Evolutionary conservation across 768 basidiomycete genomes (phyloP).

Genomic region (Suillus lakei): DNA sequence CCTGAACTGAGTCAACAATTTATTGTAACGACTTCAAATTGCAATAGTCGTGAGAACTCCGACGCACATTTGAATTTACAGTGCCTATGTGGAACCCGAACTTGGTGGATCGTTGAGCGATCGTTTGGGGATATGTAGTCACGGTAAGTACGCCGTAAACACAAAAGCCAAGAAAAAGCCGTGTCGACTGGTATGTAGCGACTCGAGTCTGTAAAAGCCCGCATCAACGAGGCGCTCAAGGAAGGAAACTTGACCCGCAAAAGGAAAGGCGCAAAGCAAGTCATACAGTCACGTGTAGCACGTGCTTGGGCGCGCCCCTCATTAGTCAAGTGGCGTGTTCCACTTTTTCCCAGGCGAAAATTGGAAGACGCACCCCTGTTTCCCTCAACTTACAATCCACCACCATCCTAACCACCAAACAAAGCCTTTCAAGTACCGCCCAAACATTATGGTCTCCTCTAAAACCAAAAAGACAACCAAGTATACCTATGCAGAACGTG

Average conservation of each 20-base stretch:
- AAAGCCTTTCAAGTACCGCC: not conserved
- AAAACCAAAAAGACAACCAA: constrained; percentile 36
- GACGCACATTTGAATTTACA: no score
- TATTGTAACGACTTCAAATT: no score
- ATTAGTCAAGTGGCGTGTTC: constrained; percentile 4
- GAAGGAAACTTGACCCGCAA: not conserved
- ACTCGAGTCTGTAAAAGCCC: no score
- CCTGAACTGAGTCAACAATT: no score
- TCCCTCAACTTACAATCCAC: not conserved
- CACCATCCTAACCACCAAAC: not conserved
- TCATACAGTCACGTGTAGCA: constrained; percentile 7
- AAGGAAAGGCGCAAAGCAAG: not conserved
- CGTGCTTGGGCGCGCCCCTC: constrained; percentile 4
- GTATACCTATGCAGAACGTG: constrained; percentile 47
- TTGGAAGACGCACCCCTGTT: constrained; percentile 6
- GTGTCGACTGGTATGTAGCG: no score
- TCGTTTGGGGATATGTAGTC: no score
- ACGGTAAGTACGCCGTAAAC: no score
- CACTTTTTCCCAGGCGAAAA: constrained; percentile 5
- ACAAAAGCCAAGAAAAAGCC: no score
- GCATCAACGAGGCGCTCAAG: not conserved
- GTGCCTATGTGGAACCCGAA: no score
- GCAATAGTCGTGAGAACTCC: no score
- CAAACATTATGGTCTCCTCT: constrained; percentile 33
- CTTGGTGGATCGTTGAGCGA: no score